Evolutionary conservation across 768 basidiomycete genomes (phyloP), one percentile per base, ranked within the genome.

Genomic region (Lactarius hengduanensis): DNA sequence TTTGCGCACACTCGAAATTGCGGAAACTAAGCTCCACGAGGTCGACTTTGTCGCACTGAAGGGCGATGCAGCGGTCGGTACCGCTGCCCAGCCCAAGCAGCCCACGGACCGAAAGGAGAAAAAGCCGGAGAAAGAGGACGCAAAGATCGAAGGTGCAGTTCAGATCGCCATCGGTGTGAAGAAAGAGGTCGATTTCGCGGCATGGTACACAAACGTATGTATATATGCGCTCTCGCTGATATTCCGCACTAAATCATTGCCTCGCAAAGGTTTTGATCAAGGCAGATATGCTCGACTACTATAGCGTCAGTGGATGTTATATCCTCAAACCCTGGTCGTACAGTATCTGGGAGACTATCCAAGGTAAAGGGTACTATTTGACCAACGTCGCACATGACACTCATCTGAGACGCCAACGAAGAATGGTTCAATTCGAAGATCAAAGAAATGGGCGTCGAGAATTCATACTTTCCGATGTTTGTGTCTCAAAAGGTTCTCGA

Each of bases 401-500:
- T 63, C 20, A 59, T 36, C 13, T 28, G 59, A 36, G 26, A 6
- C 30, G 50, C 40, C 41, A 22, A 26, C n/a, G 11, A 73, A 95
- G 92, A 84, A 63, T 99, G 95, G 94, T 98, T 98, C 81, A 91
- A 99, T 77, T 78, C 78, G 45, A 81, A 89, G 73, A 99, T 98
- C 82, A 95, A 92, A 78, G 91, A 91, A 70, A 84, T 98, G 74
- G 97, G 90, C 56, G 96, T 98, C 20, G 92, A 97, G 76, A 98
- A 98, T 76, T 89, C 94, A 4, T 99, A 98, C 75, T 99, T 99
- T 84, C 97, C 97, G 3, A 98, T 99, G 94, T 98, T 98, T 72
- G 91, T 99, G 40, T 96, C 95, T 0, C 77, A 84, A 65, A 94
- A 92, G 64, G 92, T 96, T 30, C 84, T 99, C 64, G 96, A 99